Base-by-base conservation (phyloP, 176 grass and related monocot genomes). In the Thalia dealbata region DNA sequence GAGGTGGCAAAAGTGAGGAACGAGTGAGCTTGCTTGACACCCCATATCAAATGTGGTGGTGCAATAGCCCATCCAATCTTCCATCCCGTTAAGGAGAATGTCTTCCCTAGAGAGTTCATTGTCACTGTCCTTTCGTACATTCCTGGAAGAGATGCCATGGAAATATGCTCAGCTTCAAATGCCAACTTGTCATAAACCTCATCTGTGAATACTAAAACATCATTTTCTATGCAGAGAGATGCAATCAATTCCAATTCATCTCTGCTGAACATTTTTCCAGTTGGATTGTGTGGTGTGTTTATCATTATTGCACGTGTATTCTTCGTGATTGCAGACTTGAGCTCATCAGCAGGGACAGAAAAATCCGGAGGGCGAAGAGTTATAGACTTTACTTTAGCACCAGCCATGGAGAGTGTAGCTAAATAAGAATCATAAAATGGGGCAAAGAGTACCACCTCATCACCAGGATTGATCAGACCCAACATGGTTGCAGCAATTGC, bases 21-120 rank as follows among this genome's bases (percentile, higher is more conserved):
- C 25, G 95, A 84, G 74, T 93, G 95, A 18, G 95, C 95, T 67
- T 99, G 95, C 82, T 90, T 92, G 46, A 99, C 58, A 28, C 95
- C 95, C 95, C 95, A 99, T 71, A 90, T 93, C 73, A 99, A 76
- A 76, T 99, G 87, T 2, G 77, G 80, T 0, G 95, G 95, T 21
- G 89, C 90, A 3, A 99, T 92, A 38, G 95, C 90, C 95, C 95
- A 99, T 9, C 90, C 95, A 10, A 99, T 99, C 70, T 99, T 99
- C 95, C 95, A 99, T 67, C 95, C 95, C 1, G 95, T 99, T 7
- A 99, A 79, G 21, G 95, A 99, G 71, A 99, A 99, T 24, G 95
- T 99, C 74, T 99, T 99, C 22, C 95, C 95, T 41, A 99, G 70
- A 67, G 95, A 99, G 73, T 99, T 99, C 95, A 99, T 61, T 7